Base-by-base conservation (phyloP, 2,329 filamentous ascomycete species). In the Falciphora oryzae region DNA sequence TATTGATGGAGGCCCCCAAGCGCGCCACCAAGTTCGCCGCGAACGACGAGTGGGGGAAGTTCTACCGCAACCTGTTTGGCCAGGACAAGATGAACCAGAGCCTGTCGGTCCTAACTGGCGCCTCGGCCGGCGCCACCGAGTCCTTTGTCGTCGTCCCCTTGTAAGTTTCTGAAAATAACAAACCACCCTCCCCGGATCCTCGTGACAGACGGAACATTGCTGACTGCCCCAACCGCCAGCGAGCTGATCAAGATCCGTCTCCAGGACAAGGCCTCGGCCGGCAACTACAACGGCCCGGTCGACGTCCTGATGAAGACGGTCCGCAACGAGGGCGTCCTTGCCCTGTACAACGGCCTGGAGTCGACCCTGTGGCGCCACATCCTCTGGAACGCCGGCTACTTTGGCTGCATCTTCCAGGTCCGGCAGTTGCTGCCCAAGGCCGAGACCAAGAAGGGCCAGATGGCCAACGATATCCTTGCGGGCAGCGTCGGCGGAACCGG, bases 161-260 rank as follows among this genome's bases (percentile, higher is more conserved):
- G 62, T 63, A n/a, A 62, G 60, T 50, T 29, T 29, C 29, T 29
- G 29, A 6, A n/a, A n/a, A n/a, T n/a, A n/a, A 29, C 29, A 29
- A 16, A 7, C 32, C 35, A 35, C 35, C 29, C 16, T 22, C 3
- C 35, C 25, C 35, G 59, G 14, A 3, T 3, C 38, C 35, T 14
- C 59, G 22, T 7, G 25, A 18, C 35, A 8, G 59, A 32, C 14
- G 2, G 13, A 18, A 4, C 18, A 25, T 7, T 63, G 50, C 61
- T 63, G 61, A 63, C 56, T 35, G n/a, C 25, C 27, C 32, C 1
- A 35, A 10, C 53, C 18, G 10, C n/a, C 22, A 63, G 62, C 77
- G 95, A 97, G 83, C 87, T 97, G 66, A 90, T 99, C 84, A 99
- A 99, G 86, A 99, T 99, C 75, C 89, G 95, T 70, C 85, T 99